Conservation (phyloP, 768 basidiomycete genomes). For the Mycena maculata region DNA sequence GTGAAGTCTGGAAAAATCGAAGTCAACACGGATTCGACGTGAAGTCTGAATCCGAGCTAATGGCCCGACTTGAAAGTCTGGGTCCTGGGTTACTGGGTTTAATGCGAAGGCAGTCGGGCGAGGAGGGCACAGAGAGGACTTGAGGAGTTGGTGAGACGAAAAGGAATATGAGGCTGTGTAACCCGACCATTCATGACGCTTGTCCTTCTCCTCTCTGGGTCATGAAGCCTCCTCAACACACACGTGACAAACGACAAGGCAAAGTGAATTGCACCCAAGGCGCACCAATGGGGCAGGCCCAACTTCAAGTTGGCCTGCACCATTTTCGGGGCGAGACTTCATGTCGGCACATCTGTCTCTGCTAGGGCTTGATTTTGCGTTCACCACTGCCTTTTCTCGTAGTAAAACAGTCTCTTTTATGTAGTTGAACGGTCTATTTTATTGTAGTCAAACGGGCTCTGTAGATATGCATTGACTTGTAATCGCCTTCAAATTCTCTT, state of each 20-base stretch:
- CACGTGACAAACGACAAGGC: background rate
- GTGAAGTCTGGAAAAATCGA: background rate
- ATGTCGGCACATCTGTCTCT: background rate
- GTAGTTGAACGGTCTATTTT: background rate
- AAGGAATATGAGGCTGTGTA: background rate
- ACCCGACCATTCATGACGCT: no score
- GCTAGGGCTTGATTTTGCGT: background rate
- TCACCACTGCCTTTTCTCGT: background rate
- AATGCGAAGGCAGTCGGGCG: background rate
- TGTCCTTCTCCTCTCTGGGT: background rate
- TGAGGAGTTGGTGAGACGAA: background rate
- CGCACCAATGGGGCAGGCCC: background rate
- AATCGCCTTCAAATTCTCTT: background rate
- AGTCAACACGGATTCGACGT: background rate
- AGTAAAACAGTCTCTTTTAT: background rate
- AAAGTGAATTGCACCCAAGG: background rate
- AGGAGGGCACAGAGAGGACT: background rate
- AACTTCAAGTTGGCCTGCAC: background rate
- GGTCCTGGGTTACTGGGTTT: background rate
- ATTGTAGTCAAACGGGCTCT: background rate
- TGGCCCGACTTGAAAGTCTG: background rate
- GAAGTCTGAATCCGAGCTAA: background rate
- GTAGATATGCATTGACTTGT: background rate
- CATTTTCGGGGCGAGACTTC: background rate
- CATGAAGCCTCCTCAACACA: background rate